A percentile compares a stretch with the other conserved stretches of the same genome.
Conservation (phyloP, 805 yeast genomes). For the Citeromyces nyonsensis region DNA sequence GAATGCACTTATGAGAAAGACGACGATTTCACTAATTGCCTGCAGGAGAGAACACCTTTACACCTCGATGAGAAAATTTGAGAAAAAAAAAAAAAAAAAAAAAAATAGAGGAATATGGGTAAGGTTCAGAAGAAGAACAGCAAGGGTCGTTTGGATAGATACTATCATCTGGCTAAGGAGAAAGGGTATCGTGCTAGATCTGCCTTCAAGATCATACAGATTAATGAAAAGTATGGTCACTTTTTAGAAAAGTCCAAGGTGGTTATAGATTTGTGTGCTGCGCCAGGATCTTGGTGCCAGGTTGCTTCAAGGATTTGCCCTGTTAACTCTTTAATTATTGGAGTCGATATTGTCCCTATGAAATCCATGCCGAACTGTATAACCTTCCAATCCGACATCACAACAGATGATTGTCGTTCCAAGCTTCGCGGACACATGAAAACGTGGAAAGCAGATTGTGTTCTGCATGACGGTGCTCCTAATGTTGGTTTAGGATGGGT, state of each 20-base stretch:
- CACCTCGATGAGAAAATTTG: too few relatives aligned
- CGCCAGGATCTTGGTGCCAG: slow-evolving; percentile 99
- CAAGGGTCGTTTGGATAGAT: slow-evolving; percentile 97
- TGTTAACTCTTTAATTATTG: slow-evolving; percentile 81
- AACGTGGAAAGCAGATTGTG: slow-evolving; percentile 98
- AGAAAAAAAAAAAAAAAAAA: too few relatives aligned
- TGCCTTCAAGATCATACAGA: slow-evolving; percentile 86
- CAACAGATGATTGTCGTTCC: slow-evolving; percentile 95
- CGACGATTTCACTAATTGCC: too few relatives aligned
- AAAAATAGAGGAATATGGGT: slow-evolving; percentile 37
- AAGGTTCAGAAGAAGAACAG: slow-evolving; percentile 88
- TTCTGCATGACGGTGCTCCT: slow-evolving; percentile 98
- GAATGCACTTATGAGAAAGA: too few relatives aligned
- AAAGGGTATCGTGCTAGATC: slow-evolving; percentile 99
- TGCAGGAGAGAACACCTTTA: too few relatives aligned
- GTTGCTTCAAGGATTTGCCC: slow-evolving; percentile 93
- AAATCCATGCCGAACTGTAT: slow-evolving; percentile 91
- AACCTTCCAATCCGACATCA: slow-evolving; percentile 91
- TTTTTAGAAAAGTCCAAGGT: slow-evolving; percentile 90
- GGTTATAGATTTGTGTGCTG: slow-evolving; percentile 95
- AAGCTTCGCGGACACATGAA: slow-evolving; percentile 90
- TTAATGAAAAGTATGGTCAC: slow-evolving; percentile 93
- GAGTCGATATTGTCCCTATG: slow-evolving; percentile 98
- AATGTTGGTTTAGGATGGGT: slow-evolving; percentile 99
- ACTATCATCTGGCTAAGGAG: slow-evolving; percentile 92